Evolutionary conservation across 257 asterid genomes (phyloP).

Genomic region (Echium plantagineum): DNA sequence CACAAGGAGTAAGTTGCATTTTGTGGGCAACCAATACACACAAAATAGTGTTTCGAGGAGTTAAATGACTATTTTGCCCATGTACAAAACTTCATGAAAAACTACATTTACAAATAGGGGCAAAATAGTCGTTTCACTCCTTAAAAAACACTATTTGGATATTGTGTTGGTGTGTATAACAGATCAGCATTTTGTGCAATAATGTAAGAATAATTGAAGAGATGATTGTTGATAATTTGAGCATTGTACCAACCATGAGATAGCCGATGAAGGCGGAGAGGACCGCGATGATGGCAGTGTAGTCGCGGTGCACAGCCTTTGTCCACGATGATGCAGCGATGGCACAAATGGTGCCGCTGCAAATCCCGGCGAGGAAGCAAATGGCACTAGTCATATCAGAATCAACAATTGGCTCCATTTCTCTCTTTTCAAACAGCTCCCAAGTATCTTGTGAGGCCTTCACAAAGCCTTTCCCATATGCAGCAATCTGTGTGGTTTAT

Average conservation of each 20-base stretch:
- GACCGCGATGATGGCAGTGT: constrained; percentile 58
- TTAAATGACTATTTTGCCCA: no score
- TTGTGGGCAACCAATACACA: no score
- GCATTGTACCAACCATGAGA: constrained; percentile 57
- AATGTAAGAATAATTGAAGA: no score
- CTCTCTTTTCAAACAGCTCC: constrained; percentile 74
- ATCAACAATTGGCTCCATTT: constrained; percentile 70
- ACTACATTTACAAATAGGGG: no score
- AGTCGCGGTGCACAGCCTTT: constrained; percentile 44
- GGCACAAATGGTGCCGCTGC: constrained; percentile 83
- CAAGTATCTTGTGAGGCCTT: constrained; percentile 89
- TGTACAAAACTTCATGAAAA: no score
- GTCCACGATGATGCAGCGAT: constrained; percentile 88
- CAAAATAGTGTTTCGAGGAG: no score
- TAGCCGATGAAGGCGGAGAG: constrained; percentile 82
- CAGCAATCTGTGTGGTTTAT: constrained; percentile 57
- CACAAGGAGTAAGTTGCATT: no score
- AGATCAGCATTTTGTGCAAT: no score
- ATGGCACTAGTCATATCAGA: constrained; percentile 86
- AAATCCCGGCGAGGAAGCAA: constrained; percentile 85
- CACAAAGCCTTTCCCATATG: constrained; percentile 80
- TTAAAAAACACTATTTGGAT: no score
- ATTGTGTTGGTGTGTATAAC: no score
- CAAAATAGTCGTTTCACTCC: no score
- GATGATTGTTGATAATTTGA: no score